phyloP scores from a whole-genome alignment of 768 basidiomycete genomes.

The Phanerochaete carnosa region DNA sequence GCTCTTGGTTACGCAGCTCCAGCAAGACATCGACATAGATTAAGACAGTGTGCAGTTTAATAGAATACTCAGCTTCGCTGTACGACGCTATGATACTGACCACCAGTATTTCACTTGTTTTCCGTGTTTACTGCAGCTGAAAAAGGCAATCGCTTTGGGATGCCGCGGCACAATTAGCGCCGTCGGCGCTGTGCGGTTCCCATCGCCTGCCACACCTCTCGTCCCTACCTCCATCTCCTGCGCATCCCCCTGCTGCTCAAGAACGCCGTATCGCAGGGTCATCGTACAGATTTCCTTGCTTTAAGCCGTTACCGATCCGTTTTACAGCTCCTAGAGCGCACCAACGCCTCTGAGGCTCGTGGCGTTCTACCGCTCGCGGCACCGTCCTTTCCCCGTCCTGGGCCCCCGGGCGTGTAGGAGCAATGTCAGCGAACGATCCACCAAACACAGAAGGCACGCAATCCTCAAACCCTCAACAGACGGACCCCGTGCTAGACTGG shows the following conservation, averaged over 20 bases:
- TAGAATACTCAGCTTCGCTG: too few species aligned
- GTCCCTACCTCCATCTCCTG: background rate
- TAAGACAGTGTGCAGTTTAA: too few species aligned
- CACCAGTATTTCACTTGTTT: too few species aligned
- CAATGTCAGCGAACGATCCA: background rate
- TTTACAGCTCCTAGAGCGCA: background rate
- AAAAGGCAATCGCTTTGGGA: background rate
- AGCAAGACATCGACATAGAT: too few species aligned
- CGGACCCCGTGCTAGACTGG: constrained; percentile 47
- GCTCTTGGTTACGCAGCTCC: too few species aligned
- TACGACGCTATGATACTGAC: too few species aligned
- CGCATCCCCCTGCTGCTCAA: background rate
- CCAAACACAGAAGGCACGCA: constrained; percentile 12
- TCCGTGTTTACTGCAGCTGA: background rate
- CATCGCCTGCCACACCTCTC: background rate
- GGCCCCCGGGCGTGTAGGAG: background rate
- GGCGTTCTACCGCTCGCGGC: background rate
- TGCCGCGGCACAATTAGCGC: background rate
- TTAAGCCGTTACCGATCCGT: background rate
- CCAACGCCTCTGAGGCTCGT: background rate
- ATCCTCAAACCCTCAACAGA: constrained; percentile 3
- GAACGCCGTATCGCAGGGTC: background rate
- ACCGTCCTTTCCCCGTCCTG: background rate
- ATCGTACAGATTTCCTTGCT: background rate
- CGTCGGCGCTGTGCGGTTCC: background rate